These are phyloP conservation scores for Umbilicaria muhlenbergii DNA, from an alignment of 495 filamentous ascomycete genomes.

Conservation along the genomic window DNA sequence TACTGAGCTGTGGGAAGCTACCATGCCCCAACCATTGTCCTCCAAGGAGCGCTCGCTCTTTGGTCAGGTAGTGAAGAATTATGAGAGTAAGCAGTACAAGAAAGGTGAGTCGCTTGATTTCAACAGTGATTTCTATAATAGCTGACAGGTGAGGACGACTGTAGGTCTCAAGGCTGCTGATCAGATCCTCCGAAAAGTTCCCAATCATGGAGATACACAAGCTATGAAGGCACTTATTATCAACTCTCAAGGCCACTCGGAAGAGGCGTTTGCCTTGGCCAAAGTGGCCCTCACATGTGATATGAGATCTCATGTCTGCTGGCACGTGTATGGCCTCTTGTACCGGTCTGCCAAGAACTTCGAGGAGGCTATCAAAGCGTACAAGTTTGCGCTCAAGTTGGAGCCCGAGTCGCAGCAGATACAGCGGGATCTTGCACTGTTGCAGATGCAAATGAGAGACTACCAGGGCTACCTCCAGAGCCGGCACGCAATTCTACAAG, in stretches of 20 bases:
- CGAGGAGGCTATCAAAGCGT: slow-evolving; percentile 96
- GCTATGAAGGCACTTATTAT: slow-evolving; percentile 98
- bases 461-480: slow-evolving; percentile 87
- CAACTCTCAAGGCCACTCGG: slow-evolving; percentile 73
- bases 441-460: slow-evolving; percentile 95
- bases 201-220: slow-evolving; percentile 93
- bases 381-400: slow-evolving; percentile 81
- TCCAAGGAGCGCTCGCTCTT: slow-evolving; percentile 90
- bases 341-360: slow-evolving; percentile 91
- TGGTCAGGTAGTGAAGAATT: slow-evolving; percentile 81
- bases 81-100: slow-evolving; percentile 98
- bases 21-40: slow-evolving; percentile 69
- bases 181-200: slow-evolving; percentile 84
- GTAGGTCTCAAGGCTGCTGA: slow-evolving; percentile 80
- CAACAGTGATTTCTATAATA: slow-evolving; percentile 1
- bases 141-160: slow-evolving; percentile 1
- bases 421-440: slow-evolving; percentile 77
- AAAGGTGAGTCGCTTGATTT: slow-evolving; percentile 38
- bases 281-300: slow-evolving; percentile 83
- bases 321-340: slow-evolving; percentile 97
- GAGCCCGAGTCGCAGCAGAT: slow-evolving; percentile 92
- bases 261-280: slow-evolving; percentile 85
- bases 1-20: slow-evolving; percentile 15
- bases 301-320: slow-evolving; percentile 98
- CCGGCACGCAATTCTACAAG: slow-evolving; percentile 67